Percentiles rank a stretch among this genome's conserved stretches.
phyloP scores from a whole-genome alignment of 2,329 filamentous ascomycete species.

The Pseudogymnoascus destructans region DNA sequence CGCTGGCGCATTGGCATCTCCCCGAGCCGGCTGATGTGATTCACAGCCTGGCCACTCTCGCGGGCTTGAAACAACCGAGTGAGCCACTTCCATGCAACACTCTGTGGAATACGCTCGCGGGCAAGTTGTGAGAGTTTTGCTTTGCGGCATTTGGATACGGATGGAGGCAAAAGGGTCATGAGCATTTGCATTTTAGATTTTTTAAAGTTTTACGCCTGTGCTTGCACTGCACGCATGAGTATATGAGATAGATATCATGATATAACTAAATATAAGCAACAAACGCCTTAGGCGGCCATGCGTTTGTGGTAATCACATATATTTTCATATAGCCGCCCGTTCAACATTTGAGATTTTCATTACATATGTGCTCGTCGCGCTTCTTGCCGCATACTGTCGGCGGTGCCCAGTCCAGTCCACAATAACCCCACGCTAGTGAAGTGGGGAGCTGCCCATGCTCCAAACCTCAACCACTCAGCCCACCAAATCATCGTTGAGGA shows the following conservation, averaged over 20 bases:
- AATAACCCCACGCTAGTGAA: neutral
- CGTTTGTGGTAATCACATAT: slow-evolving; percentile 1
- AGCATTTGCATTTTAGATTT: slow-evolving; percentile 9
- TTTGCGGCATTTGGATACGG: slow-evolving; percentile 5
- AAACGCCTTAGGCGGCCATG: slow-evolving; percentile 4
- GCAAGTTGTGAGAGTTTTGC: slow-evolving; percentile 3
- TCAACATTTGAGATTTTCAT: slow-evolving; percentile 1
- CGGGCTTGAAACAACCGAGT: slow-evolving; percentile 12
- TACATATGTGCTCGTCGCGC: neutral
- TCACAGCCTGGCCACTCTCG: slow-evolving; percentile 45
- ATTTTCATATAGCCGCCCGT: neutral
- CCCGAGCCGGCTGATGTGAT: slow-evolving; percentile 83
- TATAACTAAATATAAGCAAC: slow-evolving; percentile 6
- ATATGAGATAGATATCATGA: slow-evolving; percentile 7
- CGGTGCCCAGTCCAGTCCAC: neutral
- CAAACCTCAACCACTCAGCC: neutral
- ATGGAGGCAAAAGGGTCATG: neutral
- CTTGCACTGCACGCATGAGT: slow-evolving; percentile 1
- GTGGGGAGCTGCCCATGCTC: slow-evolving; percentile 2
- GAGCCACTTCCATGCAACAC: slow-evolving; percentile 1
- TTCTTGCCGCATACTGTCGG: slow-evolving; percentile 4
- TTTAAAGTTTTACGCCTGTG: neutral
- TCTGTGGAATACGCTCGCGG: slow-evolving; percentile 18
- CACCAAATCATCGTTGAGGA: slow-evolving; percentile 2
- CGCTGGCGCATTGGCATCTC: slow-evolving; percentile 79